Evolutionary conservation across 495 filamentous ascomycete genomes (phyloP), one percentile per base, ranked within the genome.

Genomic region (Penicillium herquei): DNA sequence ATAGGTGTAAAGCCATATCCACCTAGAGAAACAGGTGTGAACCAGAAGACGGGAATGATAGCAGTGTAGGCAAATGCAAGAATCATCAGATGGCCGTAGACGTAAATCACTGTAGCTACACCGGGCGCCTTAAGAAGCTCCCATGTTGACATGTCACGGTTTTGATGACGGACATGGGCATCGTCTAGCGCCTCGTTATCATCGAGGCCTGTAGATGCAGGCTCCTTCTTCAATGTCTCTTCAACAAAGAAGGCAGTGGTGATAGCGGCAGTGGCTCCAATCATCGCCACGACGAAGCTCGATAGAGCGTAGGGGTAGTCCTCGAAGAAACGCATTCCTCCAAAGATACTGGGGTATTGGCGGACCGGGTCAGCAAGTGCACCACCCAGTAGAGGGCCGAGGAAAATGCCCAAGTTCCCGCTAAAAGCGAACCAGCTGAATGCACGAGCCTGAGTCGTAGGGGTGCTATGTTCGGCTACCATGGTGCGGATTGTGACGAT

Each of bases 391-490:
- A 89, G 47, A 16, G 87, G 85, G 0, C 87, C 87, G 5, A 87
- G 35, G 58, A 88, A 81, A 21, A 89, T 82, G n/a, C 87, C 87
- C 16, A 89, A 2, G 59, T 90, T 89, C 21, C 83, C 79, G 4
- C 73, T 71, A 57, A 91, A 87, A 16, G 86, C 83, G 61, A 89
- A 91, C 74, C 82, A 87, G 60, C 83, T 84, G 66, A 91, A 91
- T 10, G 85, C 83, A 21, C 77, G 68, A 1, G 87, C 87, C 65
- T 89, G 86, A 1, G 83, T 88, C 62, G 76, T 78, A 21, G 76
- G 65, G 6, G 84, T 86, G 69, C 81, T 85, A 63, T 84, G 83
- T 70, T 90, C 87, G 34, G 82, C 78, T 48, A 90, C 76, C 84
- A 89, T 89, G 30, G 87, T 81, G 14, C 87, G 79, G 46, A 90